A percentile compares a stretch with the other conserved stretches of the same genome.
These are phyloP conservation scores for Cladophialophora exuberans DNA, from an alignment of 2,329 filamentous ascomycete genomes.

Conservation along the genomic window DNA sequence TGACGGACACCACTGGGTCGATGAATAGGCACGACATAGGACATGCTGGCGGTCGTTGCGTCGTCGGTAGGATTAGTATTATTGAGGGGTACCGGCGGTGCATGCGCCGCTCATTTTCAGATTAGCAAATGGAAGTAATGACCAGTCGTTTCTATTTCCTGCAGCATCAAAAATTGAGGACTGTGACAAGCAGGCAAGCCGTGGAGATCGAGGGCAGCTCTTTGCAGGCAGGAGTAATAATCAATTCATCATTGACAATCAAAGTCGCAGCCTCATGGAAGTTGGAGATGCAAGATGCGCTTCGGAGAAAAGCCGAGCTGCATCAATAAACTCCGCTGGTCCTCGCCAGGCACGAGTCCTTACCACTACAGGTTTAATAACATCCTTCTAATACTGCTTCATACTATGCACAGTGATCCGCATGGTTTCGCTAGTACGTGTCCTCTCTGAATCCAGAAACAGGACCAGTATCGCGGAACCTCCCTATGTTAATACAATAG, in stretches of 20 bases:
- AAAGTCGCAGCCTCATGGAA: background rate
- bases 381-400: no score
- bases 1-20: constrained; percentile 87
- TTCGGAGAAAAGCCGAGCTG: background rate
- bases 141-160: no score
- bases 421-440: no score
- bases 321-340: no score
- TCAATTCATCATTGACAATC: background rate
- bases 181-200: background rate
- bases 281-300: background rate
- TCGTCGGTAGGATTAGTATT: background rate
- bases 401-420: no score
- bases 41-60: constrained; percentile 62
- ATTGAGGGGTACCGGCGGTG: constrained; percentile 3
- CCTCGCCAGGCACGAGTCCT: background rate
- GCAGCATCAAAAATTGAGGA: no score
- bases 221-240: background rate
- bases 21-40: constrained; percentile 93
- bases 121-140: no score
- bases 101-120: constrained; percentile 1
- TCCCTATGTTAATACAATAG: no score
- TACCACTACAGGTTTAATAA: no score
- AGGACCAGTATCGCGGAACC: no score
- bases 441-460: no score
- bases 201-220: background rate